Evolutionary conservation across 345 rosid species (phyloP).

Genomic region (Geranium rotundifolium): DNA sequence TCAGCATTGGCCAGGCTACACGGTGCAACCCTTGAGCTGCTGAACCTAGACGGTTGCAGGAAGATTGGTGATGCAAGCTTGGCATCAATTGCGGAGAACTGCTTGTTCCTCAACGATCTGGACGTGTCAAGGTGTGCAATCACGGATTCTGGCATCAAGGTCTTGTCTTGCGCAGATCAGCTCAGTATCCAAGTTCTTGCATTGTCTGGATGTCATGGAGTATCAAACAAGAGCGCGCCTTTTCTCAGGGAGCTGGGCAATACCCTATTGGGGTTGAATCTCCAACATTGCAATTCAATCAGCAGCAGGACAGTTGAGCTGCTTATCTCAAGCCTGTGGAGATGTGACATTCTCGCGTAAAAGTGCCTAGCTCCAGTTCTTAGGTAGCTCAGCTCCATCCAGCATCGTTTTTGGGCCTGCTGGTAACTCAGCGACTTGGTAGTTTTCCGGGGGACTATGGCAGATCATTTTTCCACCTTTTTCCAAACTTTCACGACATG

Average conservation of each 20-base stretch:
- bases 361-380: neutral
- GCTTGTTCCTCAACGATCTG: slow-evolving; percentile 30
- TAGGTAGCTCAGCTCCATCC: neutral
- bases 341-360: slow-evolving; percentile 24
- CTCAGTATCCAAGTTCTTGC: slow-evolving; percentile 26
- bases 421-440: neutral
- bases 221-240: slow-evolving; percentile 18
- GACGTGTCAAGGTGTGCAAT: slow-evolving; percentile 30
- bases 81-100: slow-evolving; percentile 25
- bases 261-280: slow-evolving; percentile 24
- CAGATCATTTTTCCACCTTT: neutral
- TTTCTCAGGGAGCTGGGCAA: slow-evolving; percentile 21
- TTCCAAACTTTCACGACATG: neutral
- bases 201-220: slow-evolving; percentile 20
- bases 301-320: slow-evolving; percentile 20
- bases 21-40: slow-evolving; percentile 24
- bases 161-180: slow-evolving; percentile 14
- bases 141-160: slow-evolving; percentile 24
- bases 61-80: slow-evolving; percentile 27
- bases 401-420: slow-evolving; percentile 1
- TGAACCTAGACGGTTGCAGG: slow-evolving; percentile 32
- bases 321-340: slow-evolving; percentile 23
- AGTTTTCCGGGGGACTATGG: neutral
- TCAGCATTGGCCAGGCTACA: slow-evolving; percentile 24
- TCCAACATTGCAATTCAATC: slow-evolving; percentile 24